A percentile compares a stretch with the other conserved stretches of the same genome.
These are phyloP conservation scores for Cryptococcus sp. DNA, from an alignment of 1,284 basidiomycete species.

Conservation along the genomic window DNA sequence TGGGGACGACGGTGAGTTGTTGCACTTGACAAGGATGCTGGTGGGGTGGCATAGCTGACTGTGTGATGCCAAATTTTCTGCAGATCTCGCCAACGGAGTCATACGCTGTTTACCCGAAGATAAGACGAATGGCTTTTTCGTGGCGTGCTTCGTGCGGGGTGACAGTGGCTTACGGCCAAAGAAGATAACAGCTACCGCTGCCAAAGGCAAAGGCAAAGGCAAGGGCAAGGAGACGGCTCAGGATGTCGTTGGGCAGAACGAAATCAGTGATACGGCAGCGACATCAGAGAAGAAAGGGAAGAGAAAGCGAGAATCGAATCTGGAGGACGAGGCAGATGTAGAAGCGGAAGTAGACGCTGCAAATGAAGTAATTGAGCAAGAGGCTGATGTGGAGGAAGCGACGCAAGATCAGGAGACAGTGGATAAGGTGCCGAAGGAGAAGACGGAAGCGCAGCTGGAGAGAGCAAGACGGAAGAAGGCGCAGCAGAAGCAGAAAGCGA, in stretches of 20 bases:
- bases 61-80: neutral
- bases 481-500: slow-evolving; percentile 33
- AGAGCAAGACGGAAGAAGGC: slow-evolving; percentile 44
- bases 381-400: neutral
- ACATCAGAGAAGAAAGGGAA: slow-evolving; percentile 4
- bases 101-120: slow-evolving; percentile 86
- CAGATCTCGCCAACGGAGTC: slow-evolving; percentile 67
- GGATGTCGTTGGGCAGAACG: too few species aligned
- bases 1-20: slow-evolving; percentile 38
- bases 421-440: slow-evolving; percentile 17
- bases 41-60: neutral
- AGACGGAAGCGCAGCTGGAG: slow-evolving; percentile 44
- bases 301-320: neutral
- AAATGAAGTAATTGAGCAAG: slow-evolving; percentile 1
- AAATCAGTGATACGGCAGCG: too few species aligned
- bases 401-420: neutral
- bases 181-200: too few species aligned
- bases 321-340: slow-evolving; percentile 4
- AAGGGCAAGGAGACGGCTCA: neutral
- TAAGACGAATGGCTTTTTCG: slow-evolving; percentile 91
- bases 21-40: too few species aligned
- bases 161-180: slow-evolving; percentile 5
- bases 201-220: slow-evolving; percentile 12
- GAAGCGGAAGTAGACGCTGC: slow-evolving; percentile 3
- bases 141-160: slow-evolving; percentile 68